These are phyloP conservation scores for Fraxinus ornus DNA, from an alignment of 305 asterid species.

Conservation along the genomic window DNA sequence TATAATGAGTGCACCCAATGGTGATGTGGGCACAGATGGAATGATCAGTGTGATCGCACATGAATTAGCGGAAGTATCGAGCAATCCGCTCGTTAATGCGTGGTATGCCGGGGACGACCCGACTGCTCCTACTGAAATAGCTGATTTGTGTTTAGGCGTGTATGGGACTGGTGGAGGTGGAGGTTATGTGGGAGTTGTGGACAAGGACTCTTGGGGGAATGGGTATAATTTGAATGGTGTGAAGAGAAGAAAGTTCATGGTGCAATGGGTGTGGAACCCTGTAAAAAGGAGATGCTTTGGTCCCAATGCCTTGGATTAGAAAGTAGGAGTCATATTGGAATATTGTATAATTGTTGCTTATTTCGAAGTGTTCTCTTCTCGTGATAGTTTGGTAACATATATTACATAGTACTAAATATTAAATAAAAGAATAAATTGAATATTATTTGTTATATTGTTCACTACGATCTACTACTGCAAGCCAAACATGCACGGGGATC, in stretches of 20 bases:
- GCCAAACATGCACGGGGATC: neutral
- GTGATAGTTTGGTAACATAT: neutral
- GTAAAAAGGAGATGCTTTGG: conserved; percentile 60
- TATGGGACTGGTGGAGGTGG: conserved; percentile 76
- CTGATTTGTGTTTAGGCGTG: conserved; percentile 64
- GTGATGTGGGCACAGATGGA: conserved; percentile 64
- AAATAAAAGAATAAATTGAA: neutral
- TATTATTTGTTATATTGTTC: neutral
- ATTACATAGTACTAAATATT: neutral
- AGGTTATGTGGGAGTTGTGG: conserved; percentile 59
- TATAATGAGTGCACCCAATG: conserved; percentile 62
- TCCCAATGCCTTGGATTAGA: conserved; percentile 69
- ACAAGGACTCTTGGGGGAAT: conserved; percentile 54
- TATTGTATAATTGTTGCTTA: neutral
- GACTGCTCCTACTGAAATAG: conserved; percentile 65
- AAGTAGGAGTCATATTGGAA: neutral
- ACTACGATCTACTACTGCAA: neutral
- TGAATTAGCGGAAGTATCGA: conserved; percentile 71
- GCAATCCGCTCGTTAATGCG: conserved; percentile 68
- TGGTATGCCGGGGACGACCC: conserved; percentile 85
- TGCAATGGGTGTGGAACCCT: conserved; percentile 85
- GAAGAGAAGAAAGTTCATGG: conserved; percentile 67
- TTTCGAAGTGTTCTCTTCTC: neutral
- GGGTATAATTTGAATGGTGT: conserved; percentile 65
- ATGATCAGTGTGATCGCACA: conserved; percentile 81